Base-by-base conservation (phyloP, 371 early-diverging fungal species). In the Basidiobolus meristosporus region DNA sequence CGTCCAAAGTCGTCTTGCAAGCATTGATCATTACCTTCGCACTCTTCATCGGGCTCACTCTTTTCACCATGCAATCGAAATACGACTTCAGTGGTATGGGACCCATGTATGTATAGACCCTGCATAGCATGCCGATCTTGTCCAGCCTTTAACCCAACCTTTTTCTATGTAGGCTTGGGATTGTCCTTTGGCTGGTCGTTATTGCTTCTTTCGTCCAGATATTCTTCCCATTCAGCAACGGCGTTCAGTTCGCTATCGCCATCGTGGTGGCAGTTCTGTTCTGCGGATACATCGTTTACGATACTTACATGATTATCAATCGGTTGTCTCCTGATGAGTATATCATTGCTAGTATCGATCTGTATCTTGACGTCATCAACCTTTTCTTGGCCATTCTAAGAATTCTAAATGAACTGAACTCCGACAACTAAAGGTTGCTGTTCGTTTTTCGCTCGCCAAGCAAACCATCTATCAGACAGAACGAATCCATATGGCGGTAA, bases 301-400 rank as follows among this genome's bases (percentile, higher is more conserved):
- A 69, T 21, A 85, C 84, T 1, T 65, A 69, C 33, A 46, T 66
- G 44, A 68, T 86, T 15, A 74, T 80, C 55, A 62, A 68, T 52
- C 57, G 63, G 9, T 53, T 75, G 16, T 63, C 63, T 5, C 69
- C 77, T n/a, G 87, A 86, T 33, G 83, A 84, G 38, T 84, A 81
- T 45, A 72, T 83, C 14, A 42, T 71, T 39, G 83, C 77, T n/a
- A 60, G 72, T n/a, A 54, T 77, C 29, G 65, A 68, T 29, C 61
- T 86, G 23, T 86, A 86, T 47, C 57, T 86, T 40, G 86, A 86
- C 47, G 45, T 86, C 9, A 54, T 86, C 53, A 86, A 86, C 47
- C 59, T 86, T 42, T 86, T 86, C 59, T 33, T 86, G 22, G 63
- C 68, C 28, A 64, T 85, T 30, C 56, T 85, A 36, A 61, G 73